Evolutionary conservation across 2,329 filamentous ascomycete species (phyloP).

Genomic region (Tolypocladium capitatum): DNA sequence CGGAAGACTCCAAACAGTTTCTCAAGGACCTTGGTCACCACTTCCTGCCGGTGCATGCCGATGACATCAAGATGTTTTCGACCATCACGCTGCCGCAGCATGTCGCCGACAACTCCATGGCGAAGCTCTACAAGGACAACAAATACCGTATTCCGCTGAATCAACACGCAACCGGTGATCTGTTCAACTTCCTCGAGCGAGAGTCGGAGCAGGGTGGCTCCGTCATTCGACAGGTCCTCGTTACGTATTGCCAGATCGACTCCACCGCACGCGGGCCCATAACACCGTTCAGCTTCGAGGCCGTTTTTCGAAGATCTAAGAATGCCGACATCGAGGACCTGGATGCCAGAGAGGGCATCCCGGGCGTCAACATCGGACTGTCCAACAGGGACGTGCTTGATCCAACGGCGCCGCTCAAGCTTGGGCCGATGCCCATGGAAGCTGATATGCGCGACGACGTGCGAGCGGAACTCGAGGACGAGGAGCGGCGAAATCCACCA

Average conservation of each 20-base stretch:
- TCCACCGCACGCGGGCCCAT: conserved; percentile 48
- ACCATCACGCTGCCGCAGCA: conserved; percentile 67
- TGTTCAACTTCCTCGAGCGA: conserved; percentile 82
- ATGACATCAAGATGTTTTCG: conserved; percentile 66
- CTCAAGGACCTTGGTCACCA: conserved; percentile 51
- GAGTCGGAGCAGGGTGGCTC: conserved; percentile 70
- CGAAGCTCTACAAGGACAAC: conserved; percentile 70
- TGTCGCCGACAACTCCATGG: conserved; percentile 60
- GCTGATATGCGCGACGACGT: conserved; percentile 72
- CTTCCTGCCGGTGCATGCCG: conserved; percentile 66
- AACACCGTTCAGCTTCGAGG: conserved; percentile 50
- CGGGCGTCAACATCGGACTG: conserved; percentile 47
- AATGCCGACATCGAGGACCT: conserved; percentile 50
- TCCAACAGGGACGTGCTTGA: conserved; percentile 48
- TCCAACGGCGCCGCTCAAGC: conserved; percentile 46
- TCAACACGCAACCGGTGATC: conserved; percentile 64
- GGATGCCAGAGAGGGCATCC: conserved; percentile 52
- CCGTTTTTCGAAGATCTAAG: conserved; percentile 42
- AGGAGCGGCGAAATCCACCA: conserved; percentile 67
- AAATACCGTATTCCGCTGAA: conserved; percentile 89
- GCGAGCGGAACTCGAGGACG: conserved; percentile 71
- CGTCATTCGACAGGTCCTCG: conserved; percentile 62
- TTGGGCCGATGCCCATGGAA: conserved; percentile 78
- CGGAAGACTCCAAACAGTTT: conserved; percentile 60
- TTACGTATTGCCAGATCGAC: conserved; percentile 43